Conservation (phyloP, 768 basidiomycete species). For the Suillus placidus region DNA sequence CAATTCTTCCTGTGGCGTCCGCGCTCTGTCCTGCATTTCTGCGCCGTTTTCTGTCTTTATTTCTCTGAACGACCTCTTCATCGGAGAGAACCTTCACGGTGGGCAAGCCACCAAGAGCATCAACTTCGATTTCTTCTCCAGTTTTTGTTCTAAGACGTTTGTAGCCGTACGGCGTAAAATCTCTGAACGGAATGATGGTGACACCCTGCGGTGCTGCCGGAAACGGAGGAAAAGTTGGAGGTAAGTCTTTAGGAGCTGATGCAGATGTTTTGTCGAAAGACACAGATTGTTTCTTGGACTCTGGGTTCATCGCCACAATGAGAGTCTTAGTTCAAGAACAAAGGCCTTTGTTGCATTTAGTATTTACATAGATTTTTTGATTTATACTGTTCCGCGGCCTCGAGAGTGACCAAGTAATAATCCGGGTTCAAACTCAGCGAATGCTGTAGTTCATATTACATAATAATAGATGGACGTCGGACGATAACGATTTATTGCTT, state of each 20-base stretch:
- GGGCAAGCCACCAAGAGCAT: conserved; percentile 23
- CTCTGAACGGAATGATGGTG: conserved; percentile 44
- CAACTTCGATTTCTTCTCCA: conserved; percentile 29
- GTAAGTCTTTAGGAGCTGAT: background rate
- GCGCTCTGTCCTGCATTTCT: conserved; percentile 24
- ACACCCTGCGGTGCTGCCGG: conserved; percentile 44
- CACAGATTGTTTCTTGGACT: conserved; percentile 2
- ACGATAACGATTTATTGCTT: too few species aligned
- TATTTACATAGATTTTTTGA: conserved; percentile 7
- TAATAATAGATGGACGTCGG: conserved; percentile 6
- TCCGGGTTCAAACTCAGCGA: conserved; percentile 3
- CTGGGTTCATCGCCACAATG: conserved; percentile 4
- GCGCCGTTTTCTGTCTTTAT: conserved; percentile 17
- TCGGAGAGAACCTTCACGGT: conserved; percentile 32
- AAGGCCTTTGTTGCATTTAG: conserved; percentile 7
- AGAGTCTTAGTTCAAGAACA: conserved; percentile 2
- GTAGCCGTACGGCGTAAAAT: conserved; percentile 38
- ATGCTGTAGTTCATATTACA: conserved; percentile 5
- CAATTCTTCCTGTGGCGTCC: conserved; percentile 24
- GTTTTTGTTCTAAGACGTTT: conserved; percentile 5
- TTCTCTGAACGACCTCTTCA: conserved; percentile 20
- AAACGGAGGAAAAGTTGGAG: conserved; percentile 49
- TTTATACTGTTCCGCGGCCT: background rate
- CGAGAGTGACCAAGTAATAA: background rate
- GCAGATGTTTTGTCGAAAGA: background rate